These are phyloP conservation scores for Nakazawaea laoshanensis DNA, from an alignment of 805 yeast genomes.

Conservation along the genomic window DNA sequence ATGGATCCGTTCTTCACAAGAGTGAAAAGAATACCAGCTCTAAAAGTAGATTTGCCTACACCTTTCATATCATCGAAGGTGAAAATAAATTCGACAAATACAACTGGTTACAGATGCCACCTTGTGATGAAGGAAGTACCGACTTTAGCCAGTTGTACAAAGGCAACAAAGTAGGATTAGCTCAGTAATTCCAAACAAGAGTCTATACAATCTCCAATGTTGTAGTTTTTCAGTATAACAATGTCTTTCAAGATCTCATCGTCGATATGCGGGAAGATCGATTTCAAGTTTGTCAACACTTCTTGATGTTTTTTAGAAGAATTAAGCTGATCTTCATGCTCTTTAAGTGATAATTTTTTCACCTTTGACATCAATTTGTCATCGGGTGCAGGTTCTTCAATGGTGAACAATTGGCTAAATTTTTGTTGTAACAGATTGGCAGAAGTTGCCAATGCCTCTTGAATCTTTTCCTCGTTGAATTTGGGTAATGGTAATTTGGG, in stretches of 20 bases:
- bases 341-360: slow-evolving; percentile 21
- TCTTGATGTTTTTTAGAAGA: slow-evolving; percentile 34
- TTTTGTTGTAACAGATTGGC: slow-evolving; percentile 28
- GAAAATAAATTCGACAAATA: slow-evolving; percentile 45
- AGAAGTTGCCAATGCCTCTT: slow-evolving; percentile 22
- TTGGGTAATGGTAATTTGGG: slow-evolving; percentile 12
- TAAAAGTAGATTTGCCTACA: slow-evolving; percentile 64
- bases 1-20: slow-evolving; percentile 65
- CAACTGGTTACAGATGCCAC: slow-evolving; percentile 78
- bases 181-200: slow-evolving; percentile 31
- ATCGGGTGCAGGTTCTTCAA: slow-evolving; percentile 1
- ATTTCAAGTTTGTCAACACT: slow-evolving; percentile 40
- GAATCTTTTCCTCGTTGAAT: slow-evolving; percentile 13
- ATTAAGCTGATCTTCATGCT: slow-evolving; percentile 22
- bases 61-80: slow-evolving; percentile 77
- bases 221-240: slow-evolving; percentile 52
- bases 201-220: slow-evolving; percentile 70
- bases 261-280: slow-evolving; percentile 75
- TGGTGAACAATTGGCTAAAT: slow-evolving; percentile 16
- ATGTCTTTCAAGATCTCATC: slow-evolving; percentile 62
- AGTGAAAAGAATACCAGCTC: slow-evolving; percentile 50
- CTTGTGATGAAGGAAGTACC: slow-evolving; percentile 45
- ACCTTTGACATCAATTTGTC: slow-evolving; percentile 9
- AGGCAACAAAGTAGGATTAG: slow-evolving; percentile 10
- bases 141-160: slow-evolving; percentile 29